Evolutionary conservation across 2,329 filamentous ascomycete genomes (phyloP), one percentile per base, ranked within the genome.

Genomic region (Helminthosporium solani): DNA sequence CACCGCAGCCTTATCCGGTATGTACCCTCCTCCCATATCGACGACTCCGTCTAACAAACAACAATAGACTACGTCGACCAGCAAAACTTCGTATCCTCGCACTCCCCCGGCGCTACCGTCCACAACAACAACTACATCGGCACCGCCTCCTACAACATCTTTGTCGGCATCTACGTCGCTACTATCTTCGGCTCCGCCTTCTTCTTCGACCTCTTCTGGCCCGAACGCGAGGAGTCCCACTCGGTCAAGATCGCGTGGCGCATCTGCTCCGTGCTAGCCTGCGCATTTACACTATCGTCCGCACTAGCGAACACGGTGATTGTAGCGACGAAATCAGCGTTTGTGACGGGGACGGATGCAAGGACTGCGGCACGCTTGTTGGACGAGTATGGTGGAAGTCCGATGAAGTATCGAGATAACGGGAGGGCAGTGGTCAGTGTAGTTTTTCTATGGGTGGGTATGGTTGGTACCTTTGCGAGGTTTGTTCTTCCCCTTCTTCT

Each of bases 191-290:
- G 79, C 18, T 74, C 75, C 0, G 80, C 75, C 0, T 83, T 83
- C 70, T 82, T 83, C 70, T 82, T 83, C 64, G 80, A 83, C 57
- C 73, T 83, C 3, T 81, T 82, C 67, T 83, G 78, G 78, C 80
- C 80, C 0, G 78, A 79, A 41, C 72, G 80, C 38, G 61, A 70
- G 8, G 80, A 83, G 50, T 74, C 70, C 3, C 59, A 50, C 16
- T 60, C 69, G 16, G 78, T 82, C 3, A 74, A 75, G 39, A 54
- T 74, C n/a, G 75, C 78, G 1, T 83, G 80, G 80, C 78, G 73
- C 56, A 70, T 77, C 9, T 78, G 73, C 50, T 75, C 76, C 0
- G 62, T 81, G 1, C 58, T 79, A 2, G 68, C 80, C 7, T 75
- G 72, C 27, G 27, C 77, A 9, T 71, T 78, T 52, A 70, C 74